These are phyloP conservation scores for Neolentinus lepideus DNA, from an alignment of 1,284 basidiomycete species.

Conservation along the genomic window DNA sequence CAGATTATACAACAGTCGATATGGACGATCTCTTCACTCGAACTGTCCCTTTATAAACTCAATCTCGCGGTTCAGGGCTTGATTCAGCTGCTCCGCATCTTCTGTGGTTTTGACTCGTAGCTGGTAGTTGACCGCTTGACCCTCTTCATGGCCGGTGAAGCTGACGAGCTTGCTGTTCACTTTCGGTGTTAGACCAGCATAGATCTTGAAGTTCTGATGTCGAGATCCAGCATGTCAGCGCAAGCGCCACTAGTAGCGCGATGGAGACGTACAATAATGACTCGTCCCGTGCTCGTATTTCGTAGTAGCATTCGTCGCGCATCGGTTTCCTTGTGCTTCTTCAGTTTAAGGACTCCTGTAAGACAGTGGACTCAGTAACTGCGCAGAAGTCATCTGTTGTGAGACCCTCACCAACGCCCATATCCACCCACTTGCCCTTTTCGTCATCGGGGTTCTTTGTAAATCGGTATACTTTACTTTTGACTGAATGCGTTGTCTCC, in stretches of 20 bases:
- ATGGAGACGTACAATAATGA: conserved; percentile 46
- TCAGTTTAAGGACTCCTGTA: conserved; percentile 58
- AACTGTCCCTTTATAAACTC: conserved; percentile 28
- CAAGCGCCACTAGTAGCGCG: conserved; percentile 1
- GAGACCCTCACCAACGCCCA: conserved; percentile 46
- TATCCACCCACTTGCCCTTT: conserved; percentile 47
- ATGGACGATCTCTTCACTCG: neutral
- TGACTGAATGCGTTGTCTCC: conserved; percentile 55
- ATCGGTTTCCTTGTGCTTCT: conserved; percentile 57
- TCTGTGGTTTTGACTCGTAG: conserved; percentile 59
- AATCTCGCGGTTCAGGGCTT: conserved; percentile 59
- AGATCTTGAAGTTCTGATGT: conserved; percentile 60
- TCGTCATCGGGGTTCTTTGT: conserved; percentile 41
- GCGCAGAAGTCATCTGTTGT: conserved; percentile 5
- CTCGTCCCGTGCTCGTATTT: conserved; percentile 66
- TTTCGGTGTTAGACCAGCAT: conserved; percentile 41
- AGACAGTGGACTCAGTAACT: neutral
- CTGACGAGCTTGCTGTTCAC: conserved; percentile 33
- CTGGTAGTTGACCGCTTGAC: conserved; percentile 49
- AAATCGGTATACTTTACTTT: conserved; percentile 60
- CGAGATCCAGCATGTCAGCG: neutral
- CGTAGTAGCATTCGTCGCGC: conserved; percentile 55
- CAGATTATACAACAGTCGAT: neutral
- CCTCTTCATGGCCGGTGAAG: conserved; percentile 66
- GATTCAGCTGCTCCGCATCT: conserved; percentile 50